Base-by-base conservation (phyloP, 1,284 basidiomycete species). In the Laetiporus sulphureus region DNA sequence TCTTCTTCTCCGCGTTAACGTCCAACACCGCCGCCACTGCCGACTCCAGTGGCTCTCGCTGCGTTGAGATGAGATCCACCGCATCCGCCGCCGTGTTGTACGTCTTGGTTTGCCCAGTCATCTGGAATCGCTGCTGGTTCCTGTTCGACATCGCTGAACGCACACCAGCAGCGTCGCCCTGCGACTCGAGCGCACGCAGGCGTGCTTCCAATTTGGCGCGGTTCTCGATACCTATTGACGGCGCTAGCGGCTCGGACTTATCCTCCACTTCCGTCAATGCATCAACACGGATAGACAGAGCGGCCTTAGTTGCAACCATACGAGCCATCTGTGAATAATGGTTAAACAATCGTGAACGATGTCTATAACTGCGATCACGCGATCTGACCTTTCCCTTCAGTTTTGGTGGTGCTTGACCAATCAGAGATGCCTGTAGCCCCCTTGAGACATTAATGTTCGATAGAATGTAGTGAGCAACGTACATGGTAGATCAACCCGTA, bases 271-370 rank as follows among this genome's bases (percentile, higher is more conserved):
- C 94, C 20, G 94, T 87, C 32, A 99, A 81, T 5, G 95, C 95
- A 56, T 99, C 95, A 32, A 98, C 88, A 64, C 95, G 92, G 57
- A 95, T 92, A 4, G 94, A 96, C 8, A 99, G 79, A 1, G 95
- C 90, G 3, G 95, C 85, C 73, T 97, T 97, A 47, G 95, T 98
- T 29, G 95, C 93, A 22, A 98, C 92, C 95, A 99, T 99, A 55
- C 96, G 88, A 11, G 96, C 96, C 95, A 99, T 98, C 83, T 89
- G 46, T 1, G 20, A 37, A n/a, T n/a, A n/a, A n/a, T n/a, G n/a
- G n/a, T n/a, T 27, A 27, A 27, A 13, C 25, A 27, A 27, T 27
- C 25, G 25, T 42, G 8, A 19, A 30, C 27, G 41, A 40, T 24
- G 36, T 11, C 16, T 16, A 22, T 10, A 36, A 13, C 18, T 3